Percentiles rank a stretch among this genome's conserved stretches.
These are phyloP conservation scores for Aschersonia sp. DNA, from an alignment of 2,329 filamentous ascomycete genomes.

Conservation along the genomic window DNA sequence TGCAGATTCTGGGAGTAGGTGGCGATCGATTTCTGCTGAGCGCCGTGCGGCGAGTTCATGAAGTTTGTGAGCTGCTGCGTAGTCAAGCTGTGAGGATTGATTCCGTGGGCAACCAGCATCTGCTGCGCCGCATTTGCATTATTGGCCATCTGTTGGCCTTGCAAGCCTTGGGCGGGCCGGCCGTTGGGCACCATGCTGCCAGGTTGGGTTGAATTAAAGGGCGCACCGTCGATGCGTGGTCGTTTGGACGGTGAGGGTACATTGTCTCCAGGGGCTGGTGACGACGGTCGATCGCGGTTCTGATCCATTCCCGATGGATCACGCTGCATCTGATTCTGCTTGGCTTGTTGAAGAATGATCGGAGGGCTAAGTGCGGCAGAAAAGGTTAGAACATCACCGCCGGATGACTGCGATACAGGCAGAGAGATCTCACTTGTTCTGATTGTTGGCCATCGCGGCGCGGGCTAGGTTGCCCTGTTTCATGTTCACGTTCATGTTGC, in stretches of 20 bases:
- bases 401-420: background rate
- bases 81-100: conserved; percentile 61
- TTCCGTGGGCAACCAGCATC: conserved; percentile 52
- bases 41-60: conserved; percentile 36
- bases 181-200: conserved; percentile 58
- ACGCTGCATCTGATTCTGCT: conserved; percentile 73
- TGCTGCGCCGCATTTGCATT: conserved; percentile 39
- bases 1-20: conserved; percentile 76
- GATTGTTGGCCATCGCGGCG: conserved; percentile 65
- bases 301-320: conserved; percentile 80
- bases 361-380: conserved; percentile 36
- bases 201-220: conserved; percentile 57
- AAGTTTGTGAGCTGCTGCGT: conserved; percentile 60
- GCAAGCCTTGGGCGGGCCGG: conserved; percentile 55
- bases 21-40: conserved; percentile 73
- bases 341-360: conserved; percentile 57
- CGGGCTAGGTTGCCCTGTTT: conserved; percentile 52
- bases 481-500: conserved; percentile 40
- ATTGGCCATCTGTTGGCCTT: conserved; percentile 50
- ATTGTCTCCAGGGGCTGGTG: conserved; percentile 71
- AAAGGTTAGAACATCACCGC: background rate
- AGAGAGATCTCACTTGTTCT: conserved; percentile 45
- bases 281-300: conserved; percentile 65
- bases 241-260: conserved; percentile 87
- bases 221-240: conserved; percentile 57